Evolutionary conservation across 2,329 filamentous ascomycete species (phyloP).

Genomic region (Juglanconis oblonga): DNA sequence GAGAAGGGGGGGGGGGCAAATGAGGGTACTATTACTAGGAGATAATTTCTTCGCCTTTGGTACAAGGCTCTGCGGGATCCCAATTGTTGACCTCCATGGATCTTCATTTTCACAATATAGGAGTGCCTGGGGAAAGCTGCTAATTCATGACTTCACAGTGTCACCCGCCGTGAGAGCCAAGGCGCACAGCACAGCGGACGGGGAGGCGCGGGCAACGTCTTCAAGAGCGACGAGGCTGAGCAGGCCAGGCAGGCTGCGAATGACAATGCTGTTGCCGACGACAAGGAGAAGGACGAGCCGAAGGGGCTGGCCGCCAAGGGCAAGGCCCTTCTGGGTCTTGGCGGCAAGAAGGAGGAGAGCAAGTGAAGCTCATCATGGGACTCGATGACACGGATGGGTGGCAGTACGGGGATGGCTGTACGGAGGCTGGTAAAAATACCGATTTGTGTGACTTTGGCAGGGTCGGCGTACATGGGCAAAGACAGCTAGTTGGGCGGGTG

Average conservation of each 20-base stretch:
- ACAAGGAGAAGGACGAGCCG: slow-evolving; percentile 28
- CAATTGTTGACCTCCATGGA: not conserved
- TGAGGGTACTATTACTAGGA: no score
- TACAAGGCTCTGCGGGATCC: not conserved
- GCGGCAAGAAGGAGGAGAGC: slow-evolving; percentile 37
- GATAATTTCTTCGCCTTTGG: slow-evolving; percentile 17
- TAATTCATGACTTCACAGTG: slow-evolving; percentile 30
- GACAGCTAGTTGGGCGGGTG: not conserved
- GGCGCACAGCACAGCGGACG: slow-evolving; percentile 66
- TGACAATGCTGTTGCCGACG: slow-evolving; percentile 31
- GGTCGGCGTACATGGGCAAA: not conserved
- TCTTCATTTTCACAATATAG: not conserved
- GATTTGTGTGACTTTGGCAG: not conserved
- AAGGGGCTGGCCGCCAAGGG: slow-evolving; percentile 39
- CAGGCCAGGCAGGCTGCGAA: slow-evolving; percentile 24
- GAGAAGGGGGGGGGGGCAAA: no score
- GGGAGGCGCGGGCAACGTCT: slow-evolving; percentile 72
- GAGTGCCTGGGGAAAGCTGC: not conserved
- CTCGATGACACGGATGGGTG: not conserved
- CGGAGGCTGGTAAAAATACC: not conserved
- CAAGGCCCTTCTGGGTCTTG: slow-evolving; percentile 45
- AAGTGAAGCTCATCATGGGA: not conserved
- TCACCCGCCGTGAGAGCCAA: slow-evolving; percentile 54
- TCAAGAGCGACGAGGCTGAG: slow-evolving; percentile 43
- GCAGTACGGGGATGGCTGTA: not conserved